Conservation (phyloP, 306 rosid genomes). For the Elaeagnus macrophylla region DNA sequence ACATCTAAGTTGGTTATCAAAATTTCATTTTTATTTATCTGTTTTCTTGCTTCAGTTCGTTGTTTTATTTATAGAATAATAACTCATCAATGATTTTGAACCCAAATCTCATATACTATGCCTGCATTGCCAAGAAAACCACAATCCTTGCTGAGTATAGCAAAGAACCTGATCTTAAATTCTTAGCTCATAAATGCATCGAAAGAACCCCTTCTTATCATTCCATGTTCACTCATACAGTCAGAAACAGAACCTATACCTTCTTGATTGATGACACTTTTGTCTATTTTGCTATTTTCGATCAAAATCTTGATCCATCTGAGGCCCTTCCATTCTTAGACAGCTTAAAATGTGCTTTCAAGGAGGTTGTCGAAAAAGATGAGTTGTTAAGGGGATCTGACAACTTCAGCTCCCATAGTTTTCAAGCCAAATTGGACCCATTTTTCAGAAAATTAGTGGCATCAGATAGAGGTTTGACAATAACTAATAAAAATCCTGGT, state of each 20-base stretch:
- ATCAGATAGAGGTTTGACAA: conserved; percentile 1
- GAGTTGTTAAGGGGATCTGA: conserved; percentile 15
- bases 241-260: conserved; percentile 39
- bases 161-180: conserved; percentile 38
- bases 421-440: conserved; percentile 51
- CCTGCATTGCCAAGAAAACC: conserved; percentile 61
- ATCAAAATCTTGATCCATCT: conserved; percentile 34
- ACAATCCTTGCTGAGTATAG: conserved; percentile 52
- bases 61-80: not conserved
- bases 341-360: conserved; percentile 29
- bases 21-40: not conserved
- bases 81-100: conserved; percentile 46
- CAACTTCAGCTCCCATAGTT: conserved; percentile 29
- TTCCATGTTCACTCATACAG: conserved; percentile 53
- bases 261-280: conserved; percentile 47
- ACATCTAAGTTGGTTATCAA: not conserved
- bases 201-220: conserved; percentile 54
- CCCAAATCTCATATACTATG: conserved; percentile 52
- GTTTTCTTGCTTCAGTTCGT: not conserved
- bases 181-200: conserved; percentile 55
- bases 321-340: conserved; percentile 43
- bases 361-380: conserved; percentile 16
- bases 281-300: conserved; percentile 53
- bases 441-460: conserved; percentile 24
- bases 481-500: conserved; percentile 17